phyloP scores from a whole-genome alignment of 2,329 filamentous ascomycete genomes.

The Botrytis cinerea region DNA sequence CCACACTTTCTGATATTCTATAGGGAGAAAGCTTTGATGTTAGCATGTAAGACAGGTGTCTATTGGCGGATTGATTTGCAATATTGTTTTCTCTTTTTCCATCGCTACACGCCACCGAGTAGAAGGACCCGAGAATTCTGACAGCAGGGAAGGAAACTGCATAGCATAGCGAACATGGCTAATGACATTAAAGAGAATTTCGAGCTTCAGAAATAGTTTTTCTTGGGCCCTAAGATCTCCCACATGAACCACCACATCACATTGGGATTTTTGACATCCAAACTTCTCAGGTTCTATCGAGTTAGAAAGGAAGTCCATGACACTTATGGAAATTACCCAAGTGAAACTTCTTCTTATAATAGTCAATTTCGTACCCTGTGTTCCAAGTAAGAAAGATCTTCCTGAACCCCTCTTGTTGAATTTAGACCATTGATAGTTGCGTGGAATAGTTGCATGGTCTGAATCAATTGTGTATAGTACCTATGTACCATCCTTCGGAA shows the following conservation, averaged over 20 bases:
- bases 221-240: slow-evolving; percentile 9
- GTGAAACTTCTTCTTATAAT: not conserved
- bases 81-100: slow-evolving; percentile 1
- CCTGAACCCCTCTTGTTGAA: not conserved
- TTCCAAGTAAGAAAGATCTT: not conserved
- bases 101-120: slow-evolving; percentile 24
- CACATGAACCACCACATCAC: not conserved
- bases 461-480: not conserved
- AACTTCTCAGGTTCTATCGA: not conserved
- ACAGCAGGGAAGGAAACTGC: slow-evolving; percentile 22
- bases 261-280: not conserved
- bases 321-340: not conserved
- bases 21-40: slow-evolving; percentile 3
- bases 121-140: slow-evolving; percentile 21
- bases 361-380: slow-evolving; percentile 10
- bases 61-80: slow-evolving; percentile 14
- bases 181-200: not conserved
- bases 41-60: not conserved
- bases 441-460: not conserved
- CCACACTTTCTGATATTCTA: not conserved
- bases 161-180: not conserved
- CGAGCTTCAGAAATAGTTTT: not conserved
- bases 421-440: not conserved
- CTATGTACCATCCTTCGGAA: not conserved
- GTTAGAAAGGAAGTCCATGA: not conserved